Evolutionary conservation across 305 asterid genomes (phyloP), one percentile per base, ranked within the genome.

Genomic region (Coffea humblotiana): DNA sequence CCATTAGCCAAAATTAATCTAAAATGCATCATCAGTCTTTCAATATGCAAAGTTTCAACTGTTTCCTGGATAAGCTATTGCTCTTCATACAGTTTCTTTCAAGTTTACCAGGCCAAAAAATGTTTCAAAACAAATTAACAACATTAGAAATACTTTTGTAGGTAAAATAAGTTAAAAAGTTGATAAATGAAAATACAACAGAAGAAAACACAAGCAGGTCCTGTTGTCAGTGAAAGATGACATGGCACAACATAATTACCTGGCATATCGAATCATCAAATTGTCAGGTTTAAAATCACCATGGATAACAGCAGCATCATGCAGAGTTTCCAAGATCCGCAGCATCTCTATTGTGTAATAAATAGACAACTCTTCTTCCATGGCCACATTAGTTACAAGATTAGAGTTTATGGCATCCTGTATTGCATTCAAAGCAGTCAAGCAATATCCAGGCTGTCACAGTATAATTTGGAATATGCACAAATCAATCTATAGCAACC

Each of bases 271-370:
- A 75, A 94, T 89, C 80, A 94, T 91, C 82, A 95, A 86, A 88
- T 95, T 95, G 87, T 95, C 99, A 70, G 99, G 99, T 80, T 95
- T 94, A 84, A 95, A 94, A 84, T 95, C 99, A 8, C 98, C 99
- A 77, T 95, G 99, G 84, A 95, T 89, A 75, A 95, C 87, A 63
- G 82, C 85, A 83, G 92, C 91, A 87, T 75, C 88, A 81, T 90
- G 94, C 80, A 92, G 84, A 65, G 89, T 90, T 87, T 95, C 98
- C 82, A 95, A 89, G 80, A 92, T 92, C 83, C 81, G 91, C 71
- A 95, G 97, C 99, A 94, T 87, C 90, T 95, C 97, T 71, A 92
- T 90, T 80, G 99, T 95, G 93, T 95, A 95, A 85, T 92, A 92
- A 69, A 93, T 89, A 79, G 97, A 92, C 29, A 95, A 81, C 16